phyloP scores from a whole-genome alignment of 306 rosid species.

The Corylus americana region DNA sequence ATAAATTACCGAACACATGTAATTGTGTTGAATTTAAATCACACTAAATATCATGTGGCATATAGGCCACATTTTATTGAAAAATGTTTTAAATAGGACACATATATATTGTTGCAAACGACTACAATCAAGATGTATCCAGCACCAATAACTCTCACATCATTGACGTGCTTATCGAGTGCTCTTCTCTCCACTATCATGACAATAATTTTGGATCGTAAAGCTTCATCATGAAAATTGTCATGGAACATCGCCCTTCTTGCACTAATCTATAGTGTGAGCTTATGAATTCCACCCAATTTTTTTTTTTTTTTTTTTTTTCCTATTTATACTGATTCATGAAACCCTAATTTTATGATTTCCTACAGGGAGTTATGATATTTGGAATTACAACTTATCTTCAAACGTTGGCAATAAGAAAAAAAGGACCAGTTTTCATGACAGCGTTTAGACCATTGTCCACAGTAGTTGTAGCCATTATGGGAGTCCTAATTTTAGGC shows the following conservation, averaged over 20 bases:
- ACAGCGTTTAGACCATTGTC: conserved; percentile 27
- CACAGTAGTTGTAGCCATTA: conserved; percentile 18
- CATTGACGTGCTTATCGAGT: conserved; percentile 19
- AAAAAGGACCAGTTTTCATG: conserved; percentile 33
- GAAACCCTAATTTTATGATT: too few relatives aligned
- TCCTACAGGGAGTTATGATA: conserved; percentile 27
- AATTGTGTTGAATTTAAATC: too few relatives aligned
- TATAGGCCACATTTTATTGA: too few relatives aligned
- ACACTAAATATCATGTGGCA: too few relatives aligned
- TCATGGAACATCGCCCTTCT: conserved; percentile 32
- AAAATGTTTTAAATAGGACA: too few relatives aligned
- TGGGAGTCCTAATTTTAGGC: conserved; percentile 17
- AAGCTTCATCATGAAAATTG: conserved; percentile 28
- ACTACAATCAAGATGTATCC: conserved; percentile 20
- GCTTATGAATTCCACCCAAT: background rate
- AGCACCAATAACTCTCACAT: conserved; percentile 30
- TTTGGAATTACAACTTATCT: conserved; percentile 7
- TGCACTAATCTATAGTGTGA: conserved; percentile 24
- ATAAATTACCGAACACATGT: too few relatives aligned
- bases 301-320: background rate
- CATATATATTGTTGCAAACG: conserved; percentile 6
- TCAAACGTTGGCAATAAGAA: conserved; percentile 13
- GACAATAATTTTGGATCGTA: conserved; percentile 23
- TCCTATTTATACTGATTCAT: too few relatives aligned
- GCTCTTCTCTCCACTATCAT: conserved; percentile 26